Conservation (phyloP, 257 asterid species). For the Nicotiana sylvestris region DNA sequence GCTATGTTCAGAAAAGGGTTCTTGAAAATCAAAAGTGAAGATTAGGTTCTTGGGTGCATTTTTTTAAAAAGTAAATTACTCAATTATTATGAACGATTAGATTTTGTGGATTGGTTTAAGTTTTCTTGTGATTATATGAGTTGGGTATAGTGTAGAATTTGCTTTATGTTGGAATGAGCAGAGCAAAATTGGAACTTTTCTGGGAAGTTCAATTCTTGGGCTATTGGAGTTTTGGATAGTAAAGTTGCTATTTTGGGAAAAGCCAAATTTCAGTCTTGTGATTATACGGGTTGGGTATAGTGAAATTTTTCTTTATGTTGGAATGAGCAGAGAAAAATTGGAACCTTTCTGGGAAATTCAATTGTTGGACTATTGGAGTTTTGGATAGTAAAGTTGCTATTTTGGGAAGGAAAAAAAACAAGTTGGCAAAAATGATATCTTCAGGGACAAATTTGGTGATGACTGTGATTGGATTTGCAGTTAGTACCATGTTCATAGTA, state of each 20-base stretch:
- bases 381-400: slow-evolving; percentile 9
- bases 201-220: slow-evolving; percentile 21
- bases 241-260: slow-evolving; percentile 15
- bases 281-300: no score
- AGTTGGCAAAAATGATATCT: slow-evolving; percentile 43
- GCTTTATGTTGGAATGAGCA: slow-evolving; percentile 15
- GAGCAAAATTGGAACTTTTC: slow-evolving; percentile 19
- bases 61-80: not conserved
- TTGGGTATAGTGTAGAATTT: slow-evolving; percentile 13
- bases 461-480: slow-evolving; percentile 83
- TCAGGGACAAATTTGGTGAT: slow-evolving; percentile 70
- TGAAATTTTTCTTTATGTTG: slow-evolving; percentile 1
- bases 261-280: no score
- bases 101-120: slow-evolving; percentile 11
- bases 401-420: not conserved
- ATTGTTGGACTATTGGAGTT: slow-evolving; percentile 15
- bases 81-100: not conserved
- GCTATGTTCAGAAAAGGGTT: not conserved
- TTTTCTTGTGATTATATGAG: not conserved
- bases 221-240: not conserved
- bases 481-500: slow-evolving; percentile 68
- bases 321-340: slow-evolving; percentile 21
- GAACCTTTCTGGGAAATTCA: slow-evolving; percentile 18
- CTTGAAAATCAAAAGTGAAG: not conserved
- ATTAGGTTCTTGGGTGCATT: not conserved